Base-by-base conservation (phyloP, 192 early-diverging fungal species). In the Entomortierella lignicola region DNA sequence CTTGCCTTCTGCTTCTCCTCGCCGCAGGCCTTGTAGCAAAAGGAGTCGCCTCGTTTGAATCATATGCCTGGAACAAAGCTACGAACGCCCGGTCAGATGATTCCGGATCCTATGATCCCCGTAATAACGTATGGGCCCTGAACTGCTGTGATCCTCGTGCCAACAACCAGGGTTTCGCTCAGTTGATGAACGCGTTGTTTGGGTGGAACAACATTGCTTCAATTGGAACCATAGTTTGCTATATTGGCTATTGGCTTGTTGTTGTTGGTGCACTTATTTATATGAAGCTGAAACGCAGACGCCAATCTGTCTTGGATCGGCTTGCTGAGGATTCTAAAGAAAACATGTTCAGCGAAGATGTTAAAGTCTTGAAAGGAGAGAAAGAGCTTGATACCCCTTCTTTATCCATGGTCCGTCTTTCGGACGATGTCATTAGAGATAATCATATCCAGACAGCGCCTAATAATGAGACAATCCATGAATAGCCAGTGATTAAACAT, bases 121-220 rank as follows among this genome's bases (percentile, higher is more conserved):
- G 74, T 18, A 56, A 55, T 37, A 77, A 77, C n/a, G 61, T 89
- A 25, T 93, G 89, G 90, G 73, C 80, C 25, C 59, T 91, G 8
- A 67, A 72, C 12, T 93, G 92, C 77, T 91, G 93, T 63, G 85
- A 92, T 52, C 86, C 87, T 11, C 69, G 69, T 0, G 58, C 67
- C 54, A 69, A 68, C 43, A 67, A 83, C 21, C 20, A 54, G 13
- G 74, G 74, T 27, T 89, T 88, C 26, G 96, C 90, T 88, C 72
- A 83, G 34, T 85, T 97, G 41, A 90, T 94, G 71, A 88, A 91
- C 42, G 87, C 92, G 1, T 65, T 96, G 69, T 93, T 54, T n/a
- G 94, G 95, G 0, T 96, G 94, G 92, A 87, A 72, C 44, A 91
- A 90, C 60, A 82, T 87, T 18, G 94, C 91, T 8, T 95, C 93